These are phyloP conservation scores for Volvox africanus DNA, from an alignment of 139 green algal species.

Conservation along the genomic window DNA sequence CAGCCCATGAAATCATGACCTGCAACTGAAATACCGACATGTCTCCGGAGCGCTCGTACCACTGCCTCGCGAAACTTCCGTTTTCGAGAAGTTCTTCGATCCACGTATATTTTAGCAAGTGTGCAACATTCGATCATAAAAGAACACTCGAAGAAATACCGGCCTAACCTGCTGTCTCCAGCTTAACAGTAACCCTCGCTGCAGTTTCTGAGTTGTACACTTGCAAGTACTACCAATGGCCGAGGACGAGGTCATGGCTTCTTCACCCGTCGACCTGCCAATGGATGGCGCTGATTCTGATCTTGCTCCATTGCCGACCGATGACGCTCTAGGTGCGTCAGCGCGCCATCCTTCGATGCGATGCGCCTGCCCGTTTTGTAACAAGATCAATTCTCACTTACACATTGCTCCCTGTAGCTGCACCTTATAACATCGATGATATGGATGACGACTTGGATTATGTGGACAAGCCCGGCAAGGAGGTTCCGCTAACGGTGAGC, in stretches of 20 bases:
- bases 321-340: neutral
- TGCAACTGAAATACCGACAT: neutral
- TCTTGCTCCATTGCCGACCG: slow-evolving; percentile 2
- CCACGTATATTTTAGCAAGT: neutral
- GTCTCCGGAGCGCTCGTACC: neutral
- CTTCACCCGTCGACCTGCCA: neutral
- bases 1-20: neutral
- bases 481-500: slow-evolving; percentile 36
- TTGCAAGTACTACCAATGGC: slow-evolving; percentile 3
- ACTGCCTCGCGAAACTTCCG: slow-evolving; percentile 12
- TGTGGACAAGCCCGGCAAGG: slow-evolving; percentile 33
- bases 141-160: too few relatives aligned
- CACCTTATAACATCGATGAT: neutral
- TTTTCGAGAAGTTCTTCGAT: neutral
- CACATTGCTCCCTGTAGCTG: neutral
- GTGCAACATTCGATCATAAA: neutral
- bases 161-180: too few relatives aligned
- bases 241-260: slow-evolving; percentile 11
- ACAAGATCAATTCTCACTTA: too few relatives aligned
- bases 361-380: neutral
- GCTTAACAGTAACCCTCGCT: too few relatives aligned
- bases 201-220: too few relatives aligned
- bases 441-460: slow-evolving; percentile 35
- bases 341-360: neutral
- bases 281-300: slow-evolving; percentile 9